Evolutionary conservation across 192 early-diverging fungal genomes (phyloP), one percentile per base, ranked within the genome.

Genomic region (Backusella mclennaniae): DNA sequence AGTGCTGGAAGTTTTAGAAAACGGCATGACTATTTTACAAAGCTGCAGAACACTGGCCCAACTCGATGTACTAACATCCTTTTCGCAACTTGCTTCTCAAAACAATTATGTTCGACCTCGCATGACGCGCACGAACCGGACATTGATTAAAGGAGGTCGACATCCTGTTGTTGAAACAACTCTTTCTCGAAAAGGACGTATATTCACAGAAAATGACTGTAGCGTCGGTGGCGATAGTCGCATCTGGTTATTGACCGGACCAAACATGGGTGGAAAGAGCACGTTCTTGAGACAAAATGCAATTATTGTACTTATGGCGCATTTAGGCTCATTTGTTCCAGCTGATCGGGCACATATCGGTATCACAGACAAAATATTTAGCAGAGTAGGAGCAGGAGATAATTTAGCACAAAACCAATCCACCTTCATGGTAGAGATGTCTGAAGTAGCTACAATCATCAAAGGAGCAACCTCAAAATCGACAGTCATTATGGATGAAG

Each of bases 241-340:
- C 86, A 87, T 23, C 85, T 97, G 94, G 44, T 80, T 96, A 14
- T 88, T 97, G 4, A 95, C 93, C 8, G 96, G 97, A 0, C 94
- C 97, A 3, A 98, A 98, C 76, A 97, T 96, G 96, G 92, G 92
- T n/a, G 96, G 96, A 39, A 96, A 97, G 77, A 92, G 92, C 19
- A 96, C 95, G 4, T 97, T 95, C 77, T 72, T 98, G 38, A 86
- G 91, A 0, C 95, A 95, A 78, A 89, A 95, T 53, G 92, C 92
- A 1, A 85, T 96, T 7, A 78, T 95, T 33, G 84, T 80, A 2
- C 86, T 98, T 26, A 88, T 98, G 92, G 94, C 96, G 0, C 96
- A 98, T 67, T 92, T 96, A 33, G 96, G 95, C 19, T 85, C 85
- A 26, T 93, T 90, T 76, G 92, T 97, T 0, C 96, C 95, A 6